Conservation (phyloP, 495 filamentous ascomycete species). For the Neurospora africana region DNA sequence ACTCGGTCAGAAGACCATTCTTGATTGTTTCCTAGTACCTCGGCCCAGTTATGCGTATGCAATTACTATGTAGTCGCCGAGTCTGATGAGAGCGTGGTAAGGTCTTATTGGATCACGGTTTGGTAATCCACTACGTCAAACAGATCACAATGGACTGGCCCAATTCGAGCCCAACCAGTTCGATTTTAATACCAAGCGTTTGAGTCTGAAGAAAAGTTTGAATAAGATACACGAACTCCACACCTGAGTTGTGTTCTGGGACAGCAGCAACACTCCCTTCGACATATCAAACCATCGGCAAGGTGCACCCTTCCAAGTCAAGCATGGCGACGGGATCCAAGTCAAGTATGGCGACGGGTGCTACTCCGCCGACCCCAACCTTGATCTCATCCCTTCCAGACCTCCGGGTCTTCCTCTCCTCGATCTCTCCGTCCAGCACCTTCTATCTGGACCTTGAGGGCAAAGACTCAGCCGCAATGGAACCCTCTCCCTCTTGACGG, state of each 20-base stretch:
- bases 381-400: not conserved
- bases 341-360: not conserved
- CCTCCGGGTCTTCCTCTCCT: not conserved
- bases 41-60: no score
- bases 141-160: no score
- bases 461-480: constrained; percentile 36
- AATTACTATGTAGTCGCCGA: no score
- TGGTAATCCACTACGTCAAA: no score
- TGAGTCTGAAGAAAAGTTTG: not conserved
- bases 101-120: no score
- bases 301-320: not conserved
- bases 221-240: not conserved
- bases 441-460: constrained; percentile 50
- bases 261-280: not conserved
- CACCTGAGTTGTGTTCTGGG: not conserved
- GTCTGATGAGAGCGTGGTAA: no score
- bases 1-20: no score
- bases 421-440: constrained; percentile 2
- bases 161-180: no score
- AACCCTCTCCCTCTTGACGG: constrained; percentile 38
- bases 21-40: no score
- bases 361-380: no score
- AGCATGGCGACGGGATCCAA: no score
- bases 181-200: not conserved
- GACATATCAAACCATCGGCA: not conserved